Evolutionary conservation across 768 basidiomycete species (phyloP).

Genomic region (Chalciporus sphaerocephalus): DNA sequence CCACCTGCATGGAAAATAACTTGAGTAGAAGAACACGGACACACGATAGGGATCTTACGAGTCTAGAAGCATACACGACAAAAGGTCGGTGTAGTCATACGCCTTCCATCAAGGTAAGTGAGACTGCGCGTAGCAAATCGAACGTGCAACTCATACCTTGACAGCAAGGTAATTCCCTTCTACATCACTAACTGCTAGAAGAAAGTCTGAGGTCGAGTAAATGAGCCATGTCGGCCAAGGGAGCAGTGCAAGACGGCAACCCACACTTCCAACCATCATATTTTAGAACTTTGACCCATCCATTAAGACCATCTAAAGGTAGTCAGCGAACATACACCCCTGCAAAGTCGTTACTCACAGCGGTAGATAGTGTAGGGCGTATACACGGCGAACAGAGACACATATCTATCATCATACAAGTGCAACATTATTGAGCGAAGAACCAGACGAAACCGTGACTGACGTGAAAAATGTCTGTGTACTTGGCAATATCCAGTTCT

Average conservation of each 20-base stretch:
- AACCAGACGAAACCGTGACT: slow-evolving; percentile 25
- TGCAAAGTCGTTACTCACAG: slow-evolving; percentile 46
- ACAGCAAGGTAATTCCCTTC: slow-evolving; percentile 84
- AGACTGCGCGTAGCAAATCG: background rate
- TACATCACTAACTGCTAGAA: slow-evolving; percentile 77
- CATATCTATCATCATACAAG: slow-evolving; percentile 48
- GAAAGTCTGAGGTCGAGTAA: slow-evolving; percentile 50
- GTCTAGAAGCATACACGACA: slow-evolving; percentile 90
- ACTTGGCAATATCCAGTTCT: slow-evolving; percentile 69
- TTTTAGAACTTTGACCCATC: slow-evolving; percentile 68
- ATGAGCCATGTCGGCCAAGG: background rate
- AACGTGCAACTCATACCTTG: slow-evolving; percentile 40
- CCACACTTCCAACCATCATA: slow-evolving; percentile 88
- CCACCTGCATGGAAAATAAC: slow-evolving; percentile 47
- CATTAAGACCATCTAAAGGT: slow-evolving; percentile 66
- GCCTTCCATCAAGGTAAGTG: slow-evolving; percentile 39
- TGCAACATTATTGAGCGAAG: background rate
- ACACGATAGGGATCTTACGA: slow-evolving; percentile 44
- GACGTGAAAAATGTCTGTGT: slow-evolving; percentile 81
- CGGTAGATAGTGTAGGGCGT: slow-evolving; percentile 88
- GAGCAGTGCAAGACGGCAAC: slow-evolving; percentile 17
- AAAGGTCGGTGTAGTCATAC: slow-evolving; percentile 77
- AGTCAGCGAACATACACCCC: background rate
- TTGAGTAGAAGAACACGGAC: background rate
- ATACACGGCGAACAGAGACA: slow-evolving; percentile 64